Base-by-base conservation (phyloP, 169 alveolate species). In the Eimeria maxima region DNA sequence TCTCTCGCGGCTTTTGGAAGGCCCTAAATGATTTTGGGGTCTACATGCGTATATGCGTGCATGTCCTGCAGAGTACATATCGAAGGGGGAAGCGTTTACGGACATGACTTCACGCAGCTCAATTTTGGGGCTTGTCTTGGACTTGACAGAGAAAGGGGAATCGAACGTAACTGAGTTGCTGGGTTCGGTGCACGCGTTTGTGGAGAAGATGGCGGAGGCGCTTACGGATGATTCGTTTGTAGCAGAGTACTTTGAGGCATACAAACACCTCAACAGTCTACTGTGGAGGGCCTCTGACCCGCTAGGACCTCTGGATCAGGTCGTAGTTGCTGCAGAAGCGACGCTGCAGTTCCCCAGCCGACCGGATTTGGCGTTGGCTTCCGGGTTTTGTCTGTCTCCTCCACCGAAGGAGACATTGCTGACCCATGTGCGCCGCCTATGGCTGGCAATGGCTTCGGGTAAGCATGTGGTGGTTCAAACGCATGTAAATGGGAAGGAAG, bases 261-360 rank as follows among this genome's bases (percentile, higher is more conserved):
- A 53, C 57, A 47, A 53, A 1, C 22, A 24, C 42, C 84, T 92
- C 76, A 45, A 84, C 84, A 42, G 83, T 55, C 83, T 67, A 7
- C 76, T 86, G 5, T 92, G 96, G 96, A 57, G n/a, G 73, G 65
- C 60, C 92, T 55, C 38, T 10, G 96, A 92, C 45, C 91, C 93
- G 8, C 71, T 57, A 16, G 73, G n/a, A n/a, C 92, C 96, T 1
- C 92, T 92, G n/a, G 71, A 65, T 50, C 71, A 86, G n/a, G 96
- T 63, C 16, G 91, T 78, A 7, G 50, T 74, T 6, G 47, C 96
- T 8, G 96, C 96, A 8, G 96, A 92, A 27, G 65, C 45, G n/a
- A n/a, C 78, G 73, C 67, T 67, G 45, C 81, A 53, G 50, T 42
- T 60, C 69, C 86, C 87, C 1, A n/a, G 57, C 45, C 57, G 96